Base-by-base conservation (phyloP, 768 basidiomycete genomes). In the Grammothele lineata region DNA sequence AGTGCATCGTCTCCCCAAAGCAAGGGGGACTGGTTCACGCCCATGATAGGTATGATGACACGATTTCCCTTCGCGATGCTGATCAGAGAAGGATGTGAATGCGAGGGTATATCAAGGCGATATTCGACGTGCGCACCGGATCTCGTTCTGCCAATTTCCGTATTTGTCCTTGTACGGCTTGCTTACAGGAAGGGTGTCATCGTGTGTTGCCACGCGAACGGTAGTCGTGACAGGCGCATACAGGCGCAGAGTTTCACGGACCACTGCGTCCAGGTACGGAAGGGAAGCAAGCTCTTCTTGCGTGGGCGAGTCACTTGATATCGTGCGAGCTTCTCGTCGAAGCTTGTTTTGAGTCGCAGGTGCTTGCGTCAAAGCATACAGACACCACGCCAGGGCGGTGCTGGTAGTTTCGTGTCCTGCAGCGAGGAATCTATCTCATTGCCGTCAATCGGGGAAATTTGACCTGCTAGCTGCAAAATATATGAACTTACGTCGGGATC, bases 231-330 rank as follows among this genome's bases (percentile, higher is more conserved):
- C 74, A 0, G 80, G 80, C 0, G 80, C 46, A 52, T 83, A 70
- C 0, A 80, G 38, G 0, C 83, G 73, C 48, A 85, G 60, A 0
- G 73, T 76, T 62, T 85, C 84, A 4, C 75, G 72, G 2, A 83
- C 68, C 6, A 84, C 74, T 15, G 67, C 68, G 50, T 87, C 87
- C 15, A 90, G 76, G 56, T 85, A 87, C 0, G 81, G 74, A 3
- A 91, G 66, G 1, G 73, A 66, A 45, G 77, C 74, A 1, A 89
- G 71, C 25, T 81, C 73, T 34, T 88, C 85, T 80, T 87, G 85
- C 2, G 74, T 72, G 3, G 85, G 84, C 1, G 10, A 24, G 12
- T 42, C 50, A 0, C 76, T 78, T 1, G 69, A 55, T 11, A 81
- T 66, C 0, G 65, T 58, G 21, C 60, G 53, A 74, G 49, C 52